Evolutionary conservation across 768 basidiomycete genomes (phyloP), one percentile per base, ranked within the genome.

Genomic region (Mrakia blollopis): DNA sequence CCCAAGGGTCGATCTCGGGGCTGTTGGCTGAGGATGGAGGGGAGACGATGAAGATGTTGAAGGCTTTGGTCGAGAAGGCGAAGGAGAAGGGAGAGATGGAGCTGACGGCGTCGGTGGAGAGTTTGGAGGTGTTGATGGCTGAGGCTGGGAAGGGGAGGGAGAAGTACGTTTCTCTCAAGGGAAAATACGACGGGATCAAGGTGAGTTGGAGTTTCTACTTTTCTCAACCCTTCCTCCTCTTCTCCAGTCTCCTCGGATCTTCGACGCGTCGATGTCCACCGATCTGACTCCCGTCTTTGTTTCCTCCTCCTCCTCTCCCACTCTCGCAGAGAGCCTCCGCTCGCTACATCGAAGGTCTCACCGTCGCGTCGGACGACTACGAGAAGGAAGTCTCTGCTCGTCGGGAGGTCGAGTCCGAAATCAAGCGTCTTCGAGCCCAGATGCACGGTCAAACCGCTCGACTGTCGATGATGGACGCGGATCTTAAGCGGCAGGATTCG

Each of bases 361-460:
- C 90, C 0, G 94, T 95, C 35, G 94, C 96, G 2, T 92, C 94
- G 80, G 90, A 91, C 61, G 97, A 98, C 82, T 98, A 96, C 82
- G 95, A 98, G 81, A 89, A 89, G 72, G 97, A 98, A 83, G 87
- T 94, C 50, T 90, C 91, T 76, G 89, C 90, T 30, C 88, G 96
- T 28, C 89, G 92, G 25, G 94, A 98, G 79, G 91, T 92, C 0
- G 94, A 98, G 84, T 90, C 92, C 0, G 94, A 98, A 84, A 92
- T 98, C 76, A 91, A 91, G 32, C 88, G 92, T 60, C 85, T 99
- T 35, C 86, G 92, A 61, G 89, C 93, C 41, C 87, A 95, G 71
- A 86, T 98, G 30, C 92, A 94, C 75, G 93, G 93, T 8, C 96
- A 98, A 83, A 93, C 90, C 2, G 93, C 91, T 16, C 88, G 91